Evolutionary conservation across 371 early-diverging fungal genomes (phyloP).

Genomic region (Parasitella parasitica): DNA sequence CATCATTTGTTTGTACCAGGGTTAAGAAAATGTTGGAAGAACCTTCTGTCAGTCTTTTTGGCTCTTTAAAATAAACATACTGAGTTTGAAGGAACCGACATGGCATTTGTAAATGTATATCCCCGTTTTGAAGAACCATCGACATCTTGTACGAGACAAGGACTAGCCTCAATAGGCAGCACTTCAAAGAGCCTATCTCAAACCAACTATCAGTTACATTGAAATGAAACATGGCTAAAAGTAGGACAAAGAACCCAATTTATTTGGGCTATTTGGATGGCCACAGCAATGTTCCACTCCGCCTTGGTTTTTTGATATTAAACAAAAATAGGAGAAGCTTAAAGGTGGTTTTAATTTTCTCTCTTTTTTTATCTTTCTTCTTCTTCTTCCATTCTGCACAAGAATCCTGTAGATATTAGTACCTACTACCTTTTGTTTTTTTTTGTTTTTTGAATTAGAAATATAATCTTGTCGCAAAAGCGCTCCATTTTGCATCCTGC

Average conservation of each 20-base stretch:
- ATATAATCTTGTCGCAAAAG: no score
- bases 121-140: no score
- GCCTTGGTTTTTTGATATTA: not conserved
- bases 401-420: no score
- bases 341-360: not conserved
- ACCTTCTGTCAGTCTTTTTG: not conserved
- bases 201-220: not conserved
- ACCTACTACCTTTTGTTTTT: not conserved
- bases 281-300: not conserved
- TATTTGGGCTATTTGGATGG: not conserved
- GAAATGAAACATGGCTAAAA: not conserved
- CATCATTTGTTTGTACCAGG: not conserved
- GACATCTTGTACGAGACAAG: no score
- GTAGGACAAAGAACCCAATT: not conserved
- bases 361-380: not conserved
- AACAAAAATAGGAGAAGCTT: slow-evolving; percentile 2
- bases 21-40: not conserved
- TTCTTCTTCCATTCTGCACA: not conserved
- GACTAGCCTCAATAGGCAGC: no score
- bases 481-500: no score
- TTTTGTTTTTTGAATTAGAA: no score
- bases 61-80: not conserved
- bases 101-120: no score
- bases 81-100: not conserved
- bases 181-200: not conserved